A percentile compares a stretch with the other conserved stretches of the same genome.
phyloP scores from a whole-genome alignment of 176 grass and related monocot genomes.

The Coix lacrymajobi region DNA sequence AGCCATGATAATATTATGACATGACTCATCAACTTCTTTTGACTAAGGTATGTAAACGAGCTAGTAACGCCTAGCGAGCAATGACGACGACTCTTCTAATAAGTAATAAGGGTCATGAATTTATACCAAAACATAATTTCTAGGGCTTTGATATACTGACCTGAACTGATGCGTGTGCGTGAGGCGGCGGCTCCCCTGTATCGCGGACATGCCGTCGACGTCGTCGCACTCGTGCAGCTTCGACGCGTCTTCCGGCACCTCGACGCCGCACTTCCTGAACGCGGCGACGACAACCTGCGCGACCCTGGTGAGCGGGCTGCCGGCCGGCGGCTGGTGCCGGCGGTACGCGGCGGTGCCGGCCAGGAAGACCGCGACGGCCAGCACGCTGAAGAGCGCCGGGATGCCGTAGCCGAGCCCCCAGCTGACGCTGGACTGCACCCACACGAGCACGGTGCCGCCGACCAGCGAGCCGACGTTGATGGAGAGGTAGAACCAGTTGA shows the following conservation, averaged over 20 bases:
- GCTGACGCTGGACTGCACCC: conserved; percentile 41
- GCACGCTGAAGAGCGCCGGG: conserved; percentile 21
- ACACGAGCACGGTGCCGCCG: conserved; percentile 49
- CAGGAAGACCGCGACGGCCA: conserved; percentile 23
- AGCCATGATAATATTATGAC: too few relatives aligned
- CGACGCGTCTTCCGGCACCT: conserved; percentile 13
- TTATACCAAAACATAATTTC: too few relatives aligned
- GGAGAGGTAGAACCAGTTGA: conserved; percentile 63
- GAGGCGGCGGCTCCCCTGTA: conserved; percentile 54
- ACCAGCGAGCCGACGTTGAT: conserved; percentile 38
- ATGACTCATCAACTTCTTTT: neutral
- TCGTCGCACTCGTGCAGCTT: conserved; percentile 35
- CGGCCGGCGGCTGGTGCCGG: conserved; percentile 18
- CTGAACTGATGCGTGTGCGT: conserved; percentile 48
- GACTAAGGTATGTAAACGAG: too few relatives aligned
- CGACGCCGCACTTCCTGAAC: conserved; percentile 13
- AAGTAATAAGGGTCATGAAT: neutral
- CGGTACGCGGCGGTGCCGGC: conserved; percentile 16
- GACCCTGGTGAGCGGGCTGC: conserved; percentile 49
- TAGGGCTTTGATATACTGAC: neutral
- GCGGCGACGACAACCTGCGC: conserved; percentile 47
- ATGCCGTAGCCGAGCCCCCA: conserved; percentile 46
- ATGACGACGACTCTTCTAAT: neutral
- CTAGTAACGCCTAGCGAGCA: neutral
- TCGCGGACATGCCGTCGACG: conserved; percentile 38